Conservation (phyloP, 2,329 filamentous ascomycete genomes). For the Xylogone sp. region DNA sequence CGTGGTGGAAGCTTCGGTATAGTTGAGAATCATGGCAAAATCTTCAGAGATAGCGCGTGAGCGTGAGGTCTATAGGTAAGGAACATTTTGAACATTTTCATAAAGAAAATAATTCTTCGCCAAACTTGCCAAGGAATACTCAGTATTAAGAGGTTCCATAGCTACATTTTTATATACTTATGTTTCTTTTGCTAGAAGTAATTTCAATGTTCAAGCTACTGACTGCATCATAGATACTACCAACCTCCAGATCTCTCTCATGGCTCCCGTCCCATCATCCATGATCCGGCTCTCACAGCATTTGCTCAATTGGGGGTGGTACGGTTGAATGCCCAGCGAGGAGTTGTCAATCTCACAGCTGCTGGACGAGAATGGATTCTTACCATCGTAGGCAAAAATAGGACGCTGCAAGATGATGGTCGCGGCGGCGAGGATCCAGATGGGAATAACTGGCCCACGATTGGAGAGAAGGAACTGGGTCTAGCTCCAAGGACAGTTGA, state of each 20-base stretch:
- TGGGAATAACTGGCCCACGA: not conserved
- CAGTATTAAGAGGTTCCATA: too few species aligned
- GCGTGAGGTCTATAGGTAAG: not conserved
- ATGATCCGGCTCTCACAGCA: slow-evolving; percentile 34
- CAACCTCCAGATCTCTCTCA: not conserved
- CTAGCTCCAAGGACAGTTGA: not conserved
- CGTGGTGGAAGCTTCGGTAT: too few species aligned
- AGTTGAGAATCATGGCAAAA: not conserved
- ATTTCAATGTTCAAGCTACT: not conserved
- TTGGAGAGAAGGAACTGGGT: not conserved
- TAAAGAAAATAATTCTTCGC: too few species aligned
- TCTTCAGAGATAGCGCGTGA: not conserved
- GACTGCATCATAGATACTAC: not conserved
- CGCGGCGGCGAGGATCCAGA: not conserved
- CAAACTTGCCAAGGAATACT: too few species aligned
- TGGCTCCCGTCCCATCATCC: not conserved
- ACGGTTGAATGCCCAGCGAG: slow-evolving; percentile 38
- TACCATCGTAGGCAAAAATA: not conserved
- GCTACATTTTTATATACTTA: too few species aligned
- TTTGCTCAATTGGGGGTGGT: slow-evolving; percentile 42
- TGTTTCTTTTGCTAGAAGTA: not conserved
- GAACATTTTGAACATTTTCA: not conserved
- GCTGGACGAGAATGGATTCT: not conserved
- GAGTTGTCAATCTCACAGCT: slow-evolving; percentile 32
- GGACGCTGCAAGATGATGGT: not conserved